phyloP scores from a whole-genome alignment of 208 protist species.

The Acanthamoeba royreba region DNA sequence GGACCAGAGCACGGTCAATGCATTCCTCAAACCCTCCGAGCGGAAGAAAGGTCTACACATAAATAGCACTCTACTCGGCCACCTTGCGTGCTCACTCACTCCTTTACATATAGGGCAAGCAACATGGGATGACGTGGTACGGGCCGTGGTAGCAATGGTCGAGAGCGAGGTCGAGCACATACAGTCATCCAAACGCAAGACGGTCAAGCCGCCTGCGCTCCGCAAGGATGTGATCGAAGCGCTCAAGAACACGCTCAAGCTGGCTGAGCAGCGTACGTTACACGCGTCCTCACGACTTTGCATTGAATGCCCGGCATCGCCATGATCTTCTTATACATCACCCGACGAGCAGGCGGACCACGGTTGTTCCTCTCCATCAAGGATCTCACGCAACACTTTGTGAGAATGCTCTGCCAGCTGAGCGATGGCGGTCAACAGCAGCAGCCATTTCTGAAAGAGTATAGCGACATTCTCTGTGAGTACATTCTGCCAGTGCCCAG shows the following conservation, averaged over 20 bases:
- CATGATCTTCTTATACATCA: neutral
- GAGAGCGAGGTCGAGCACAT: neutral
- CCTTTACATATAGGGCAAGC: neutral
- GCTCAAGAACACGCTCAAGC: neutral
- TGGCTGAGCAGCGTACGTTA: neutral
- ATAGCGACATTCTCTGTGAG: constrained; percentile 1
- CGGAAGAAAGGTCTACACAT: neutral
- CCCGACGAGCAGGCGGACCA: neutral
- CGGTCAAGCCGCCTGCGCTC: neutral
- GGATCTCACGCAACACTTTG: neutral
- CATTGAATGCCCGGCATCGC: too few relatives aligned
- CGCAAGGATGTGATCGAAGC: neutral
- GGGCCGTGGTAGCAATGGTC: neutral
- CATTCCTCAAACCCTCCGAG: neutral
- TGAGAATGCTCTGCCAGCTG: neutral
- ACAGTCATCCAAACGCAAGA: neutral
- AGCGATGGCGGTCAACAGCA: neutral
- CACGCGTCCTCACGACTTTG: neutral
- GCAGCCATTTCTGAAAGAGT: neutral
- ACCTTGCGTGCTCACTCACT: neutral
- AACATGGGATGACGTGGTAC: constrained; percentile 2
- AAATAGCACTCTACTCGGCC: neutral
- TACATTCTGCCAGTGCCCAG: neutral
- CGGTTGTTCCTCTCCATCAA: neutral
- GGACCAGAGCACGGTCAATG: neutral